These are phyloP conservation scores for Cryptococcus sp. DNA, from an alignment of 1,284 basidiomycete species.

Conservation along the genomic window DNA sequence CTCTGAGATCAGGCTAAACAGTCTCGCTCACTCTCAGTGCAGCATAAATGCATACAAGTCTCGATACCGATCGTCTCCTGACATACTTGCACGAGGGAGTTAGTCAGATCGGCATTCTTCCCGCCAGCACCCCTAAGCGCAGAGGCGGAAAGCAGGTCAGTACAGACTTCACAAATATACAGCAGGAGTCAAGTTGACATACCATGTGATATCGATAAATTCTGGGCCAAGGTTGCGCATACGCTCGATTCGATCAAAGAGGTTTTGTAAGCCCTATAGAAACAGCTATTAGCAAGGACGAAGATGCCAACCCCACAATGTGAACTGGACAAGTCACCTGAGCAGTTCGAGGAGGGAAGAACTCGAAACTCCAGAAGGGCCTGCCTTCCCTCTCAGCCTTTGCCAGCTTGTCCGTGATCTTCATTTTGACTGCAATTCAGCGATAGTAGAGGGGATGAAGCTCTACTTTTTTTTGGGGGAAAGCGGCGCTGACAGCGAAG, in stretches of 20 bases:
- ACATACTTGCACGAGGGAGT: conserved; percentile 95
- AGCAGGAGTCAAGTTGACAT: conserved; percentile 30
- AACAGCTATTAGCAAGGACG: no score
- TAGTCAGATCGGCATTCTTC: conserved; percentile 85
- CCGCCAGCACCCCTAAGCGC: conserved; percentile 85
- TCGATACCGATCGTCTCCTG: conserved; percentile 89
- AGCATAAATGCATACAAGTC: conserved; percentile 98
- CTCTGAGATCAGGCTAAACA: not conserved
- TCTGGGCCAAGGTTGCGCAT: conserved; percentile 95
- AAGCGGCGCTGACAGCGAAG: not conserved
- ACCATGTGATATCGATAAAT: conserved; percentile 98
- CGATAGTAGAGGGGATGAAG: not conserved
- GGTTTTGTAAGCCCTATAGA: conserved; percentile 81
- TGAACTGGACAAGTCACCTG: conserved; percentile 61
- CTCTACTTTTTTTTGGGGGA: not conserved
- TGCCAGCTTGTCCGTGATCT: conserved; percentile 85
- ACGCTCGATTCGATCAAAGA: conserved; percentile 94
- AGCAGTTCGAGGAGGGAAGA: conserved; percentile 91
- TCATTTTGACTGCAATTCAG: conserved; percentile 59
- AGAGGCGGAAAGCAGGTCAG: not conserved
- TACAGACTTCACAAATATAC: not conserved
- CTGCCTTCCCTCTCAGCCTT: conserved; percentile 77
- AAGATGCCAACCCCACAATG: not conserved
- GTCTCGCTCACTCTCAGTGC: conserved; percentile 73
- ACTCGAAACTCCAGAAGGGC: conserved; percentile 95